A percentile compares a stretch with the other conserved stretches of the same genome.
Evolutionary conservation across 345 rosid species (phyloP).

Genomic region (Turritis glabra): DNA sequence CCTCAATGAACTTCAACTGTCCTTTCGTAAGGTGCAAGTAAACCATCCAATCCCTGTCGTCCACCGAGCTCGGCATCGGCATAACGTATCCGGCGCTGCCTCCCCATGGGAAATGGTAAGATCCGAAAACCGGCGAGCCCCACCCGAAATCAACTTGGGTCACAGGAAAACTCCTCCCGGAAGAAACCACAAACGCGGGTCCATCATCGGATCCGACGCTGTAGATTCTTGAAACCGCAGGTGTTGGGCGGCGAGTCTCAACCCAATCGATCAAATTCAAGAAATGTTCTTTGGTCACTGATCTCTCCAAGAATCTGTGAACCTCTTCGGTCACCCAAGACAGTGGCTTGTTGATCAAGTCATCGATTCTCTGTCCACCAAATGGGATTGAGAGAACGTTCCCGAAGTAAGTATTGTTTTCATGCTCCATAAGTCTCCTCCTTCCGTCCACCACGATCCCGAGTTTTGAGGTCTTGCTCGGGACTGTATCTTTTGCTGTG

Average conservation of each 20-base stretch:
- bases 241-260: slow-evolving; percentile 60
- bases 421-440: slow-evolving; percentile 40
- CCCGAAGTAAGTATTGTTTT: slow-evolving; percentile 32
- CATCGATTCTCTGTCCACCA: slow-evolving; percentile 44
- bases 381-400: slow-evolving; percentile 70
- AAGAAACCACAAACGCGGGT: slow-evolving; percentile 75
- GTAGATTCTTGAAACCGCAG: slow-evolving; percentile 56
- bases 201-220: slow-evolving; percentile 42
- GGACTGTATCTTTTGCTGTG: slow-evolving; percentile 3
- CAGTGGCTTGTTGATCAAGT: slow-evolving; percentile 49
- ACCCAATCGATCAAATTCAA: slow-evolving; percentile 79
- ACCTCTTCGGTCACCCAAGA: slow-evolving; percentile 58
- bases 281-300: slow-evolving; percentile 62
- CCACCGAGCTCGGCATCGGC: slow-evolving; percentile 59
- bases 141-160: slow-evolving; percentile 52
- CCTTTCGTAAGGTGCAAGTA: slow-evolving; percentile 46
- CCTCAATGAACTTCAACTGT: slow-evolving; percentile 48
- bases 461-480: slow-evolving; percentile 42
- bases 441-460: slow-evolving; percentile 80
- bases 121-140: slow-evolving; percentile 53
- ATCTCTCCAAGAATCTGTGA: slow-evolving; percentile 42
- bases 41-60: slow-evolving; percentile 54
- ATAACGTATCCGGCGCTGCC: slow-evolving; percentile 54
- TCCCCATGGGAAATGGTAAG: slow-evolving; percentile 59
- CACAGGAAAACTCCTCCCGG: slow-evolving; percentile 64